Percentiles rank a stretch among this genome's conserved stretches.
phyloP scores from a whole-genome alignment of 1,139 yeast genomes.

The Suhomyces atakaporum region DNA sequence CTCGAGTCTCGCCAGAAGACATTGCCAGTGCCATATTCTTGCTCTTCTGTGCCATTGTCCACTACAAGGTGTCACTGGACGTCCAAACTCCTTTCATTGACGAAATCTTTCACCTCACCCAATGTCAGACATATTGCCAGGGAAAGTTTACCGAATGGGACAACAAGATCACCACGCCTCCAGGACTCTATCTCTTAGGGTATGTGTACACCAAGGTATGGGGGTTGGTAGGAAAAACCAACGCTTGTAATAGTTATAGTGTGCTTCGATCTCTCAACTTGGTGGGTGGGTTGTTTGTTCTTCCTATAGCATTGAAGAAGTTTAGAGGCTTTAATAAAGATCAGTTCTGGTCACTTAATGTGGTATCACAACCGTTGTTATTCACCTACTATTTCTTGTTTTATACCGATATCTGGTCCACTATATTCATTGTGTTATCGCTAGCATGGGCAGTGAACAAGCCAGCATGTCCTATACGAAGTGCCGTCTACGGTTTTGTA shows the following conservation, averaged over 20 bases:
- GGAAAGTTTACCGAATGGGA: conserved; percentile 75
- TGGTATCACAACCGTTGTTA: conserved; percentile 68
- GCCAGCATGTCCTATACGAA: conserved; percentile 23
- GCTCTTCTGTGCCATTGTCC: conserved; percentile 18
- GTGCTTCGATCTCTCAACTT: conserved; percentile 61
- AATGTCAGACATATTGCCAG: conserved; percentile 65
- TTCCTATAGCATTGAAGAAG: conserved; percentile 43
- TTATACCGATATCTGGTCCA: conserved; percentile 94
- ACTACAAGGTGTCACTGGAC: conserved; percentile 19
- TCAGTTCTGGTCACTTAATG: conserved; percentile 50
- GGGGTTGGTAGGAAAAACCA: conserved; percentile 20
- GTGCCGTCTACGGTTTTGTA: conserved; percentile 52
- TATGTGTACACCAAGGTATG: conserved; percentile 43
- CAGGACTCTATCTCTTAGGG: conserved; percentile 80
- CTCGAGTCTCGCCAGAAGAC: background rate
- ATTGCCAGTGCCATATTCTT: conserved; percentile 13
- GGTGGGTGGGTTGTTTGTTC: conserved; percentile 58
- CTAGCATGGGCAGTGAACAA: conserved; percentile 33
- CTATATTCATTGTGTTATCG: conserved; percentile 57
- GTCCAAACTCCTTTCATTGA: conserved; percentile 59
- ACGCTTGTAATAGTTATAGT: conserved; percentile 39
- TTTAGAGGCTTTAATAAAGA: conserved; percentile 31
- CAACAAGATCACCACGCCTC: conserved; percentile 93
- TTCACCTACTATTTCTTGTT: conserved; percentile 73
- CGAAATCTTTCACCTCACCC: conserved; percentile 84